phyloP scores from a whole-genome alignment of 345 rosid genomes.

The Eucalyptus marginata region DNA sequence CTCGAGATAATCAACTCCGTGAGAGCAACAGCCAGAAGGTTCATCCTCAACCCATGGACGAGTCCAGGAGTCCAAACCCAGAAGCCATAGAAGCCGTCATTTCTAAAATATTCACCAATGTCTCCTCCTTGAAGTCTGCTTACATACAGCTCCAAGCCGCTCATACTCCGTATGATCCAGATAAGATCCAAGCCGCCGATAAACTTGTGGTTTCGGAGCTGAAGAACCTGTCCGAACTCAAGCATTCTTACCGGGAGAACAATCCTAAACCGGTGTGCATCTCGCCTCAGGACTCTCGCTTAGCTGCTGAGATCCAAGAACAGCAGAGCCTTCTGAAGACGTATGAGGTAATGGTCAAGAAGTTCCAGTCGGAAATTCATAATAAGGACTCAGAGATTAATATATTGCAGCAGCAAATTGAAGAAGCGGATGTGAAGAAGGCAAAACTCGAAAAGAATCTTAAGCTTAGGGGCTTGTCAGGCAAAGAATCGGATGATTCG shows the following conservation, averaged over 20 bases:
- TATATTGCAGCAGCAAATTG: constrained; percentile 6
- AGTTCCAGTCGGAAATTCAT: constrained; percentile 11
- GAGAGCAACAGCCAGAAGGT: constrained; percentile 8
- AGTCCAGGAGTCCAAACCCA: constrained; percentile 2
- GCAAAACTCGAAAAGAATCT: constrained; percentile 9
- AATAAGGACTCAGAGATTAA: constrained; percentile 4
- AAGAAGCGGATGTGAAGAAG: constrained; percentile 5
- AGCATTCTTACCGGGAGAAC: constrained; percentile 8
- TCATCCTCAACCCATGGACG: constrained; percentile 11
- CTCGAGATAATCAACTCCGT: constrained; percentile 7
- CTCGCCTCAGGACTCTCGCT: constrained; percentile 11
- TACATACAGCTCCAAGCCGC: constrained; percentile 8
- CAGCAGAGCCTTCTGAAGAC: constrained; percentile 13
- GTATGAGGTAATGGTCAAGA: constrained; percentile 12
- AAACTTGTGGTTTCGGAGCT: background rate
- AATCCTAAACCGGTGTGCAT: constrained; percentile 3
- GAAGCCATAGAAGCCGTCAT: constrained; percentile 4
- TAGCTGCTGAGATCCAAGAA: constrained; percentile 13
- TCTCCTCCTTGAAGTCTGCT: constrained; percentile 9
- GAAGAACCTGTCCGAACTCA: constrained; percentile 5
- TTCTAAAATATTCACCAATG: constrained; percentile 1
- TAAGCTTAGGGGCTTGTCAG: constrained; percentile 8
- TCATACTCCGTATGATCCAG: constrained; percentile 10
- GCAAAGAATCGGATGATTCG: constrained; percentile 2
- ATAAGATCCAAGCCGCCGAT: constrained; percentile 8